A percentile compares a stretch with the other conserved stretches of the same genome.
phyloP scores from a whole-genome alignment of 2,329 filamentous ascomycete species.

The Exophiala alcalophila region DNA sequence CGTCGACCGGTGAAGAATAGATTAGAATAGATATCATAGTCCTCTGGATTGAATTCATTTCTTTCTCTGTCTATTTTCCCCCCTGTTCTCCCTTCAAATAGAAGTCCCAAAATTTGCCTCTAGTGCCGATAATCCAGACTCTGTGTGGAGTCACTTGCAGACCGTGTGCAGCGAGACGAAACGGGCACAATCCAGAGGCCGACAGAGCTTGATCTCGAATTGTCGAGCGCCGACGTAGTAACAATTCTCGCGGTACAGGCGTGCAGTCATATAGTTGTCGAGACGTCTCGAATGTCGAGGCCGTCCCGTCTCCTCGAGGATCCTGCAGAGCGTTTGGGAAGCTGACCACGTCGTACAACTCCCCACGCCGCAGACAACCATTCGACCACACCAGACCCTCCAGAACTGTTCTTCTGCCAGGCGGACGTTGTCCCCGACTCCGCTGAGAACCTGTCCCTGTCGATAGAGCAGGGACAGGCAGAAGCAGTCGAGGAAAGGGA shows the following conservation, averaged over 20 bases:
- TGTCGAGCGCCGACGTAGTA: no score
- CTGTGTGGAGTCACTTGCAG: no score
- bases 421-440: slow-evolving; percentile 1
- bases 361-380: background rate
- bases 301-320: background rate
- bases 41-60: background rate
- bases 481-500: slow-evolving; percentile 2
- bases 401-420: slow-evolving; percentile 5
- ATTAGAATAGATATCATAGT: background rate
- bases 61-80: background rate
- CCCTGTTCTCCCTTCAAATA: no score
- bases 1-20: no score
- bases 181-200: no score
- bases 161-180: no score
- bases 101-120: no score
- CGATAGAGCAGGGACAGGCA: slow-evolving; percentile 1
- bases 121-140: no score
- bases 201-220: no score
- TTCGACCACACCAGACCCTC: background rate
- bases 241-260: no score
- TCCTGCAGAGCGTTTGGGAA: background rate
- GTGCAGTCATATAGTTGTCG: no score
- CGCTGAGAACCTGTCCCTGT: background rate
- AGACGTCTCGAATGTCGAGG: background rate
- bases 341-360: slow-evolving; percentile 1